A percentile compares a stretch with the other conserved stretches of the same genome.
phyloP scores from a whole-genome alignment of 1,284 basidiomycete species.

The Pseudozyma tsukubaensis region DNA sequence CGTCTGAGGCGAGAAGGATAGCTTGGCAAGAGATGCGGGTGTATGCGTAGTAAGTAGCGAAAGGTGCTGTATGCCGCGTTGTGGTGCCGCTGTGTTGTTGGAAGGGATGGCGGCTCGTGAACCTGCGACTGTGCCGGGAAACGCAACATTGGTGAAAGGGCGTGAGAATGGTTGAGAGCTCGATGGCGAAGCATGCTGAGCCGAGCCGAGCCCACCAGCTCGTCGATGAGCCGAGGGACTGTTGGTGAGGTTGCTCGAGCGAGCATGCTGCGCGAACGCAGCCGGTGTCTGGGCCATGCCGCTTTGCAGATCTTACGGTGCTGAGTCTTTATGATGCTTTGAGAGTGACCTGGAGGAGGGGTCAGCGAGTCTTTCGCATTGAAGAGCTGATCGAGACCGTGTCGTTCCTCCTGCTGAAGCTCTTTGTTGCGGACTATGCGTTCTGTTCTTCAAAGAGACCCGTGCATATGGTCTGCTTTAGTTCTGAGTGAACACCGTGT shows the following conservation, averaged over 20 bases:
- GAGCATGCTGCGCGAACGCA: slow-evolving; percentile 19
- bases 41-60: slow-evolving; percentile 25
- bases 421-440: too few relatives aligned
- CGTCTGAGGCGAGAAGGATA: slow-evolving; percentile 18
- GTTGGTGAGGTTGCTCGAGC: slow-evolving; percentile 16
- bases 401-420: too few relatives aligned
- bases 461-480: too few relatives aligned
- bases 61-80: slow-evolving; percentile 21
- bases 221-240: slow-evolving; percentile 26
- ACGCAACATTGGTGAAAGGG: slow-evolving; percentile 14
- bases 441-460: too few relatives aligned
- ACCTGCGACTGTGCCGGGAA: slow-evolving; percentile 26
- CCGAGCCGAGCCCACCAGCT: slow-evolving; percentile 5
- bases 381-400: too few relatives aligned
- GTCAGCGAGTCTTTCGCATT: too few relatives aligned
- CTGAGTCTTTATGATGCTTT: too few relatives aligned
- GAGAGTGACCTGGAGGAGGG: too few relatives aligned
- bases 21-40: slow-evolving; percentile 28
- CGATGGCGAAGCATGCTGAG: slow-evolving; percentile 32
- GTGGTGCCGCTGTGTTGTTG: slow-evolving; percentile 9
- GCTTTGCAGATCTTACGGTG: background rate
- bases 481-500: too few relatives aligned
- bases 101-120: slow-evolving; percentile 24
- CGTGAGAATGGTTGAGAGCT: slow-evolving; percentile 9
- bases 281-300: slow-evolving; percentile 16